Conservation (phyloP, 768 basidiomycete genomes). For the Rhodocollybia butyracea region DNA sequence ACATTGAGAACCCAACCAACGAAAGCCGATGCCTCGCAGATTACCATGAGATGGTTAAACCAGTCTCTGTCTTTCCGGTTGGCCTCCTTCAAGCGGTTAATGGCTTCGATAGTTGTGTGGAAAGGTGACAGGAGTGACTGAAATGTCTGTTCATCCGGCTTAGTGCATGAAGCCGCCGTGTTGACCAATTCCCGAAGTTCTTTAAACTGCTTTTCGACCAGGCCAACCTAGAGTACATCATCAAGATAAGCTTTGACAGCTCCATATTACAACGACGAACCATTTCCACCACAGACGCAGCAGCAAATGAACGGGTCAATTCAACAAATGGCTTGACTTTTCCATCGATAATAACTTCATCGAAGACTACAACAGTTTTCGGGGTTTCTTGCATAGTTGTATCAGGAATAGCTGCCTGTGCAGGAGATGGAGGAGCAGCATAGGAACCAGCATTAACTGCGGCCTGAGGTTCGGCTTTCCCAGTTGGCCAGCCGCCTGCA, state of each 20-base stretch:
- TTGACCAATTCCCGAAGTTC: slow-evolving; percentile 69
- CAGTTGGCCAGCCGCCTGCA: slow-evolving; percentile 26
- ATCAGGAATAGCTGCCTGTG: slow-evolving; percentile 28
- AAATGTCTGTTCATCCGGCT: slow-evolving; percentile 65
- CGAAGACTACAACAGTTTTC: slow-evolving; percentile 66
- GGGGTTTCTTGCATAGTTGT: slow-evolving; percentile 36
- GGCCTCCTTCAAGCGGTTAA: slow-evolving; percentile 80
- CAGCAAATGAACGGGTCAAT: slow-evolving; percentile 68
- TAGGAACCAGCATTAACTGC: not conserved
- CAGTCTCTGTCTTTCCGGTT: slow-evolving; percentile 79
- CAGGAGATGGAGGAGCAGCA: slow-evolving; percentile 19
- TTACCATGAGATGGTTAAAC: slow-evolving; percentile 73
- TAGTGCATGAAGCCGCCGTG: slow-evolving; percentile 69
- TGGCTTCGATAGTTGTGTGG: slow-evolving; percentile 66
- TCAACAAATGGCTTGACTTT: slow-evolving; percentile 73
- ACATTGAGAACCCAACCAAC: slow-evolving; percentile 90
- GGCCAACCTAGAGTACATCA: too few relatives aligned
- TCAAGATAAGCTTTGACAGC: too few relatives aligned
- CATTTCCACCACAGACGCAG: slow-evolving; percentile 69
- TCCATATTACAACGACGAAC: slow-evolving; percentile 46
- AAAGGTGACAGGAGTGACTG: slow-evolving; percentile 63
- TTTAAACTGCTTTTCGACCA: slow-evolving; percentile 65
- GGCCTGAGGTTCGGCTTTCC: slow-evolving; percentile 10
- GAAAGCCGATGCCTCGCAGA: slow-evolving; percentile 78
- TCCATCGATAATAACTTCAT: slow-evolving; percentile 68